These are phyloP conservation scores for Phytophthora sojae DNA, from an alignment of 352 stramenopile species.

Conservation along the genomic window DNA sequence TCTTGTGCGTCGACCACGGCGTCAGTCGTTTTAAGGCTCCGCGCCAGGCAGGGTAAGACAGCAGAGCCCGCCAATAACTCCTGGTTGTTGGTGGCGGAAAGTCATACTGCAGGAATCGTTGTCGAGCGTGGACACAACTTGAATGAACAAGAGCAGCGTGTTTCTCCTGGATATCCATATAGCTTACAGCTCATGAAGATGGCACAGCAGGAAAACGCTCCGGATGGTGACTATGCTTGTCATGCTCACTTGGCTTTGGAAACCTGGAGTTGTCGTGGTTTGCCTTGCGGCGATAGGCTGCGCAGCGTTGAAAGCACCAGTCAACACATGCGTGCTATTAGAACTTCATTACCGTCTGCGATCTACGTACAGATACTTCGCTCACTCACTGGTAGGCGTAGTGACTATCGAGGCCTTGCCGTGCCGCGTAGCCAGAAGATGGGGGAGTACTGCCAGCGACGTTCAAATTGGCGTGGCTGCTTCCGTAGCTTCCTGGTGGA, in stretches of 20 bases:
- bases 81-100: too few species aligned
- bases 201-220: too few species aligned
- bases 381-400: conserved; percentile 20
- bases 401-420: conserved; percentile 16
- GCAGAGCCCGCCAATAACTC: too few species aligned
- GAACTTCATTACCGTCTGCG: conserved; percentile 4
- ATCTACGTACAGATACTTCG: conserved; percentile 21
- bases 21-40: not conserved
- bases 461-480: not conserved
- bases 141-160: too few species aligned
- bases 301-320: not conserved
- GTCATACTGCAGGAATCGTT: too few species aligned
- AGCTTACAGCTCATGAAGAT: too few species aligned
- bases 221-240: too few species aligned
- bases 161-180: too few species aligned
- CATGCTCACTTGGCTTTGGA: not conserved
- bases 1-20: not conserved
- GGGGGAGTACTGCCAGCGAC: not conserved
- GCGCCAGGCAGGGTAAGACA: too few species aligned
- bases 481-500: conserved; percentile 9
- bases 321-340: not conserved
- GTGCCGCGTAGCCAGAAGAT: not conserved
- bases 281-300: too few species aligned
- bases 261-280: not conserved
- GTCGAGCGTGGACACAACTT: too few species aligned